Percentiles rank a stretch among this genome's conserved stretches.
These are phyloP conservation scores for Chaetoscypha palmicola DNA, from an alignment of 2,329 filamentous ascomycete species.

Conservation along the genomic window DNA sequence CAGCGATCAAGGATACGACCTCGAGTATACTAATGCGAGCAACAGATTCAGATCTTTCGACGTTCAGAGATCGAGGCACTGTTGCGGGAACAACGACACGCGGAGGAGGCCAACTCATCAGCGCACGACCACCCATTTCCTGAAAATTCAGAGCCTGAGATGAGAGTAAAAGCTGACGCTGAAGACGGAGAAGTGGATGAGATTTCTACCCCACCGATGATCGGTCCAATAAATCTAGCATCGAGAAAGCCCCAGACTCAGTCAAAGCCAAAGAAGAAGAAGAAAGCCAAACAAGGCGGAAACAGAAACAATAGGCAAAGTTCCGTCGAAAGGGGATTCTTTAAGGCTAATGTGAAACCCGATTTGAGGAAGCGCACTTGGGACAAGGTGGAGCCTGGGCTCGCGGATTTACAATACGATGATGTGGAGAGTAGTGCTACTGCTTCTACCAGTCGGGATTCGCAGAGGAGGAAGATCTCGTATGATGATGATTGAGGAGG, in stretches of 20 bases:
- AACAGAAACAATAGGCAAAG: slow-evolving; percentile 20
- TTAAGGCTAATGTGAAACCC: slow-evolving; percentile 42
- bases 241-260: not conserved
- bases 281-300: slow-evolving; percentile 16
- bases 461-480: slow-evolving; percentile 40
- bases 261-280: slow-evolving; percentile 18
- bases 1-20: too few species aligned
- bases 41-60: slow-evolving; percentile 75
- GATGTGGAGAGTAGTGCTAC: slow-evolving; percentile 31
- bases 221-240: slow-evolving; percentile 3
- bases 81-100: slow-evolving; percentile 43
- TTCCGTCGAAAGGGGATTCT: slow-evolving; percentile 27
- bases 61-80: slow-evolving; percentile 78
- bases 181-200: slow-evolving; percentile 11
- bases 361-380: slow-evolving; percentile 61
- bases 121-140: too few species aligned
- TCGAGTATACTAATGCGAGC: not conserved
- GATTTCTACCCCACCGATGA: slow-evolving; percentile 7
- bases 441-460: slow-evolving; percentile 22
- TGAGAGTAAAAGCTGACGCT: slow-evolving; percentile 5
- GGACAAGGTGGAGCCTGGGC: slow-evolving; percentile 56
- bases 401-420: slow-evolving; percentile 55
- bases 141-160: too few species aligned
- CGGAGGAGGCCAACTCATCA: slow-evolving; percentile 18
- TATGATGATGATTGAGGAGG: slow-evolving; percentile 39